Conservation (phyloP, 2,329 filamentous ascomycete species). For the Aaosphaeria pasadenensis region DNA sequence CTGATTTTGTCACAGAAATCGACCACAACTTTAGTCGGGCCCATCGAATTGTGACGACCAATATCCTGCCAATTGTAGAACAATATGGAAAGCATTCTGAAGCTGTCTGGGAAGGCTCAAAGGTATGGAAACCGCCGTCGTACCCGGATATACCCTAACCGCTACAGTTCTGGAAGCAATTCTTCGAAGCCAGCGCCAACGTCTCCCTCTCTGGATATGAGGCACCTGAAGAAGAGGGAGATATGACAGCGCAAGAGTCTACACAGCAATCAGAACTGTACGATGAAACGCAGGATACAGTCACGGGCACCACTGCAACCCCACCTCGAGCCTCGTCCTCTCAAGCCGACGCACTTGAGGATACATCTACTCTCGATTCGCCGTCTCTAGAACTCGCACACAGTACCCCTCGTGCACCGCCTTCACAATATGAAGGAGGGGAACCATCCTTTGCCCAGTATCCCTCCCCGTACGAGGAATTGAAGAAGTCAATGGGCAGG, state of each 20-base stretch:
- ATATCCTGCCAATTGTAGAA: conserved; percentile 88
- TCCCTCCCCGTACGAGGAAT: conserved; percentile 72
- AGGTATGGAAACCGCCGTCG: conserved; percentile 51
- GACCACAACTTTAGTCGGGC: conserved; percentile 97
- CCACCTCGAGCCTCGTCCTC: conserved; percentile 33
- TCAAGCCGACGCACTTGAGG: conserved; percentile 38
- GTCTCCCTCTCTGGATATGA: conserved; percentile 95
- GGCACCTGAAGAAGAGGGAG: conserved; percentile 63
- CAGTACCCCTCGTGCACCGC: conserved; percentile 58
- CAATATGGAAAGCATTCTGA: conserved; percentile 93
- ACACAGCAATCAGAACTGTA: conserved; percentile 29
- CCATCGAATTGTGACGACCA: conserved; percentile 91
- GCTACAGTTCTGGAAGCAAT: conserved; percentile 95
- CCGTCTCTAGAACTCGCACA: conserved; percentile 47
- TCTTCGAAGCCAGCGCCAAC: conserved; percentile 97
- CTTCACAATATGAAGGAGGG: conserved; percentile 13
- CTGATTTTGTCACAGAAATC: conserved; percentile 65
- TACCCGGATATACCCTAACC: conserved; percentile 3
- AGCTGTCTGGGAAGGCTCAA: conserved; percentile 94
- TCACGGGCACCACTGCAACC: conserved; percentile 44
- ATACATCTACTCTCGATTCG: conserved; percentile 68
- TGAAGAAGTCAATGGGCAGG: conserved; percentile 64
- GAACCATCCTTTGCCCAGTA: conserved; percentile 59
- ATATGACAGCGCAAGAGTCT: conserved; percentile 50
- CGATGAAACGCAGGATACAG: conserved; percentile 24